These are phyloP conservation scores for Mycosarcoma mackinlayi DNA, from an alignment of 1,284 basidiomycete species.

Conservation along the genomic window DNA sequence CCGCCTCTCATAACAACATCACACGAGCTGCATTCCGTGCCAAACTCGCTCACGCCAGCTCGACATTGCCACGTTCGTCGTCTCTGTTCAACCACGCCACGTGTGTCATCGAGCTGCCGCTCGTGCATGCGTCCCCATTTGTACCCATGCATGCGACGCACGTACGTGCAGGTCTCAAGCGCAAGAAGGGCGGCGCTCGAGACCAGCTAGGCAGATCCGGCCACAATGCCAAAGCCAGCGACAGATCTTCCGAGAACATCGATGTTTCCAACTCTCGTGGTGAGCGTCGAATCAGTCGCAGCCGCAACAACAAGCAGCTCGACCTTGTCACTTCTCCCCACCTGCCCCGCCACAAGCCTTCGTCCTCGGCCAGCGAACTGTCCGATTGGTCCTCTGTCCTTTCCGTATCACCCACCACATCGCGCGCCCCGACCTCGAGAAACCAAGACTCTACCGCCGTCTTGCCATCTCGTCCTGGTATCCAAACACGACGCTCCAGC, in stretches of 20 bases:
- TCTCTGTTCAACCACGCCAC: conserved; percentile 10
- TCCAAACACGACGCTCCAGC: conserved; percentile 35
- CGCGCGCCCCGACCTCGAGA: conserved; percentile 19
- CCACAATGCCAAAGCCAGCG: not conserved
- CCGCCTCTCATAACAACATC: not conserved
- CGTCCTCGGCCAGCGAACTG: conserved; percentile 39
- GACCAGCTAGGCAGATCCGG: conserved; percentile 10
- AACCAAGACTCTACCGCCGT: not conserved
- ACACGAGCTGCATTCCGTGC: conserved; percentile 9
- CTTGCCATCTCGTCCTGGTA: conserved; percentile 8
- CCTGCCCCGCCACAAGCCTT: conserved; percentile 30
- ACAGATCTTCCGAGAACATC: not conserved
- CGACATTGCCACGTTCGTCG: conserved; percentile 16
- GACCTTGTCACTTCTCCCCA: conserved; percentile 34
- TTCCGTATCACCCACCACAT: conserved; percentile 35
- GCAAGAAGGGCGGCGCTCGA: conserved; percentile 37
- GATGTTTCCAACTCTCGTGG: not conserved
- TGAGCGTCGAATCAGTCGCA: conserved; percentile 3
- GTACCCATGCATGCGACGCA: conserved; percentile 21
- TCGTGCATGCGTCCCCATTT: conserved; percentile 10
- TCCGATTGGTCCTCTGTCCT: conserved; percentile 47
- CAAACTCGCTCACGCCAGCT: conserved; percentile 26
- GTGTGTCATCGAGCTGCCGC: conserved; percentile 31
- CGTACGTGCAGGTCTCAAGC: conserved; percentile 42
- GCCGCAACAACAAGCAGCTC: conserved; percentile 13